Conservation (phyloP, 2,329 filamentous ascomycete genomes). For the Fusarium sp. region DNA sequence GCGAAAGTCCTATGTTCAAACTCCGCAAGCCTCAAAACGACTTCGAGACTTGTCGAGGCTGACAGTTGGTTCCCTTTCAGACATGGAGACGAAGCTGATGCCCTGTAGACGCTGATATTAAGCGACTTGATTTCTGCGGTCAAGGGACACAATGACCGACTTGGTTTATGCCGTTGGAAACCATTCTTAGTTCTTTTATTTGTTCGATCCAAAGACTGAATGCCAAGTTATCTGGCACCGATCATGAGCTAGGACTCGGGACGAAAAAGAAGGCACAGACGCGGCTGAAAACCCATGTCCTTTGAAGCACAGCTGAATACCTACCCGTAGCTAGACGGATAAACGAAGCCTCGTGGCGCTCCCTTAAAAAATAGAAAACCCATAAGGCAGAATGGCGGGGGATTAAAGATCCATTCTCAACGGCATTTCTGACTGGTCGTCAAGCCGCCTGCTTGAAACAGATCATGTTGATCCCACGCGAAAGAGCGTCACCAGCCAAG, state of each 20-base stretch:
- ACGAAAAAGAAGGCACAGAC: not conserved
- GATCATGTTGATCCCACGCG: not conserved
- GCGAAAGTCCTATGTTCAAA: not conserved
- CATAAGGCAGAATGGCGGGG: constrained; percentile 8
- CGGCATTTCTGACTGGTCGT: constrained; percentile 1
- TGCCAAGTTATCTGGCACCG: not conserved
- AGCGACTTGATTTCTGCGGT: not conserved
- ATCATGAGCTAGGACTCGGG: not conserved
- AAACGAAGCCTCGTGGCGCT: constrained; percentile 2
- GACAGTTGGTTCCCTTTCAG: not conserved
- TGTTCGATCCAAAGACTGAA: not conserved
- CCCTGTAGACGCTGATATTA: not conserved
- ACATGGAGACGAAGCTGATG: not conserved
- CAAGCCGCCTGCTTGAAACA: constrained; percentile 9
- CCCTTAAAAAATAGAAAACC: constrained; percentile 22
- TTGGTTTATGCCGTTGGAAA: too few species aligned
- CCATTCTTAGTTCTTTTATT: not conserved
- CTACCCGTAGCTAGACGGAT: not conserved
- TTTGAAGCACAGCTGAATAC: not conserved
- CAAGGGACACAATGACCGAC: not conserved
- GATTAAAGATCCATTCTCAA: not conserved
- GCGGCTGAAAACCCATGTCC: not conserved
- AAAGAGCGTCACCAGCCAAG: not conserved
- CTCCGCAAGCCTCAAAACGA: not conserved
- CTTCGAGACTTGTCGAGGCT: not conserved